phyloP scores from a whole-genome alignment of 768 basidiomycete species.

The Lactifluus pinguis region DNA sequence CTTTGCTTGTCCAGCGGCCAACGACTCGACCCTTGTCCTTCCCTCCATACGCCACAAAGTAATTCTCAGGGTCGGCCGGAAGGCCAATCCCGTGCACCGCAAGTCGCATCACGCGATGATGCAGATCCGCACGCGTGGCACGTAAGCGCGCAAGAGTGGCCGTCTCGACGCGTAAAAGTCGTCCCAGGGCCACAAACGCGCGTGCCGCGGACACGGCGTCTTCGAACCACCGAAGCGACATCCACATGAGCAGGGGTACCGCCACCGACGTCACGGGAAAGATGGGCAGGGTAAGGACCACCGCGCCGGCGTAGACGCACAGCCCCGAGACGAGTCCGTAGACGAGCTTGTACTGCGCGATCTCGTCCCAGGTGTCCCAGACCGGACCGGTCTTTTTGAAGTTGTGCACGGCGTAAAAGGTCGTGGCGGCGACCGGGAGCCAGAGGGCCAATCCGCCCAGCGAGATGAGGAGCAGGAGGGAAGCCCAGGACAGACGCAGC shows the following conservation, averaged over 20 bases:
- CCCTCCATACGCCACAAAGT: conserved; percentile 51
- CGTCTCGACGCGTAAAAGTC: conserved; percentile 56
- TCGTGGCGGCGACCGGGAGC: conserved; percentile 67
- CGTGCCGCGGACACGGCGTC: conserved; percentile 74
- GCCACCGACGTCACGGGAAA: conserved; percentile 46
- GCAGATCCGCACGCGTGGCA: conserved; percentile 44
- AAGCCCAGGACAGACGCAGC: conserved; percentile 56
- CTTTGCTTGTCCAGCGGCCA: conserved; percentile 58
- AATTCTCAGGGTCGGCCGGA: conserved; percentile 58
- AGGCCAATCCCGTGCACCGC: conserved; percentile 51
- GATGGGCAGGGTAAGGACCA: conserved; percentile 54
- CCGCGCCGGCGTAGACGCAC: conserved; percentile 49
- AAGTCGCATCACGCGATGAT: conserved; percentile 57
- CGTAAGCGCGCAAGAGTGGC: conserved; percentile 45
- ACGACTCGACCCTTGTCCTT: conserved; percentile 63
- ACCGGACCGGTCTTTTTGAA: conserved; percentile 77
- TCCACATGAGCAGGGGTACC: conserved; percentile 80
- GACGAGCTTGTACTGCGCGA: conserved; percentile 81
- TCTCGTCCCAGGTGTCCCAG: conserved; percentile 84
- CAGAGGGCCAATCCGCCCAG: conserved; percentile 75
- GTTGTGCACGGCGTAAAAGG: conserved; percentile 59
- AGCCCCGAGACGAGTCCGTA: conserved; percentile 72
- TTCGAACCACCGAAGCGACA: conserved; percentile 81
- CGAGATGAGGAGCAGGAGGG: conserved; percentile 54
- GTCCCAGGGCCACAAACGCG: conserved; percentile 53